Evolutionary conservation across 2,329 filamentous ascomycete genomes (phyloP).

Genomic region (Aaosphaeria arxii): DNA sequence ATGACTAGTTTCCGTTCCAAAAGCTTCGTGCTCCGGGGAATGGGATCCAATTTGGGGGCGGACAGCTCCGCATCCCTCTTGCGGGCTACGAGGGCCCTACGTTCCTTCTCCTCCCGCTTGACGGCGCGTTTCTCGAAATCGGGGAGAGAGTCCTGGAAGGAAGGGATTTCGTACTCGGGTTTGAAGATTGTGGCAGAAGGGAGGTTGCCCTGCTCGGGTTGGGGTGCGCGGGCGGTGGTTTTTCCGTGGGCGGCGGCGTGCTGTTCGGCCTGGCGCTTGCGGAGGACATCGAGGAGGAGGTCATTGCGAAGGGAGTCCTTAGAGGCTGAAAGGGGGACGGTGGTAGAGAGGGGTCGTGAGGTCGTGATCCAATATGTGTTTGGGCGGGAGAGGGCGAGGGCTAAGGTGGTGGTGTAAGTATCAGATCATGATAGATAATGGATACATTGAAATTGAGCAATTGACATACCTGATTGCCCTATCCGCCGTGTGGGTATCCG

Average conservation of each 20-base stretch:
- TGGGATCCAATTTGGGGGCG: slow-evolving; percentile 68
- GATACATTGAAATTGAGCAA: neutral
- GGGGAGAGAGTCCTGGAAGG: slow-evolving; percentile 15
- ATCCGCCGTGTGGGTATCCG: slow-evolving; percentile 62
- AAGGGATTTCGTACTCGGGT: slow-evolving; percentile 22
- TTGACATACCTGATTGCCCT: slow-evolving; percentile 56
- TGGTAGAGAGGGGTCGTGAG: slow-evolving; percentile 4
- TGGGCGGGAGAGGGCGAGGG: neutral
- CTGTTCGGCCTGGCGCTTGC: slow-evolving; percentile 9
- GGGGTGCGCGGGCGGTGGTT: slow-evolving; percentile 4
- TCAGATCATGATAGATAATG: neutral
- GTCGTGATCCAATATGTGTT: neutral
- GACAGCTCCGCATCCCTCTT: slow-evolving; percentile 43
- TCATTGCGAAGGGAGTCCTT: slow-evolving; percentile 43
- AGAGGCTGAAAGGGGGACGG: neutral
- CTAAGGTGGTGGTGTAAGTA: neutral
- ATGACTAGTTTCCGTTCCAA: slow-evolving; percentile 87
- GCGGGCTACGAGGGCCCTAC: slow-evolving; percentile 1
- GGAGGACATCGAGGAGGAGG: slow-evolving; percentile 60
- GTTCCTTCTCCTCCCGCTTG: slow-evolving; percentile 8
- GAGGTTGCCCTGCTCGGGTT: slow-evolving; percentile 14
- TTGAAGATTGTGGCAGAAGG: slow-evolving; percentile 21
- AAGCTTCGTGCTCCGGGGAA: slow-evolving; percentile 65
- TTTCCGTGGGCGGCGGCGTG: neutral
- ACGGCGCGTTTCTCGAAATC: slow-evolving; percentile 11